Evolutionary conservation across 2,329 filamentous ascomycete species (phyloP).

Genomic region (Aspergillus sp.): DNA sequence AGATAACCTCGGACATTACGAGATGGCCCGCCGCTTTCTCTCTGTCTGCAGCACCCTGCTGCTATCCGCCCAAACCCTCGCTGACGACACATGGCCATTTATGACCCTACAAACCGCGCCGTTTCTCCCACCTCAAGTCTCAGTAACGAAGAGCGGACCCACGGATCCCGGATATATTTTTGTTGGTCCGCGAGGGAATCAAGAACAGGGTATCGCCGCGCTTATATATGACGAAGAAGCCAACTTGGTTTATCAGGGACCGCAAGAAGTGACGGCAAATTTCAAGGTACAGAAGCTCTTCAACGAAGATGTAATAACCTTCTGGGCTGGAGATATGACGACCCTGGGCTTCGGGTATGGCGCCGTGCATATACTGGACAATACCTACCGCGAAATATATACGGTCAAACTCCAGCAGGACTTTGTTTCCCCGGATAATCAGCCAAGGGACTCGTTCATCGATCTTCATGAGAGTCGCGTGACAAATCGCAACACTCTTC

Average conservation of each 20-base stretch:
- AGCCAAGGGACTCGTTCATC: slow-evolving; percentile 33
- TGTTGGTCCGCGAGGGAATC: slow-evolving; percentile 36
- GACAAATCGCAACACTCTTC: slow-evolving; percentile 38
- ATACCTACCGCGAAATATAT: slow-evolving; percentile 40
- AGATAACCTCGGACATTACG: neutral
- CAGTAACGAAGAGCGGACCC: slow-evolving; percentile 36
- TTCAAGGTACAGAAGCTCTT: slow-evolving; percentile 42
- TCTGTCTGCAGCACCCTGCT: slow-evolving; percentile 22
- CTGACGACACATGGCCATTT: slow-evolving; percentile 26
- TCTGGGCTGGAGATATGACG: slow-evolving; percentile 39
- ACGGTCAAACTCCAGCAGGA: slow-evolving; percentile 33
- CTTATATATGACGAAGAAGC: slow-evolving; percentile 44
- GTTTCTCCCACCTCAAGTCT: slow-evolving; percentile 33
- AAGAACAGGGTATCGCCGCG: slow-evolving; percentile 33
- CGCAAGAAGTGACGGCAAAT: slow-evolving; percentile 37
- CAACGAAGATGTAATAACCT: slow-evolving; percentile 40
- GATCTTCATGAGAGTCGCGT: slow-evolving; percentile 43
- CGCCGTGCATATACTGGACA: slow-evolving; percentile 38
- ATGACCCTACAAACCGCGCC: slow-evolving; percentile 22
- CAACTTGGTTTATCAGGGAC: slow-evolving; percentile 42
- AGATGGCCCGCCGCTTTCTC: slow-evolving; percentile 20
- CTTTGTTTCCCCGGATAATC: slow-evolving; percentile 31
- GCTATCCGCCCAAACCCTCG: slow-evolving; percentile 21
- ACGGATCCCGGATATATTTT: slow-evolving; percentile 42
- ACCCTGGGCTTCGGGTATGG: slow-evolving; percentile 36